A percentile compares a stretch with the other conserved stretches of the same genome.
Conservation (phyloP, 345 rosid genomes). For the Raphanus sativus region DNA sequence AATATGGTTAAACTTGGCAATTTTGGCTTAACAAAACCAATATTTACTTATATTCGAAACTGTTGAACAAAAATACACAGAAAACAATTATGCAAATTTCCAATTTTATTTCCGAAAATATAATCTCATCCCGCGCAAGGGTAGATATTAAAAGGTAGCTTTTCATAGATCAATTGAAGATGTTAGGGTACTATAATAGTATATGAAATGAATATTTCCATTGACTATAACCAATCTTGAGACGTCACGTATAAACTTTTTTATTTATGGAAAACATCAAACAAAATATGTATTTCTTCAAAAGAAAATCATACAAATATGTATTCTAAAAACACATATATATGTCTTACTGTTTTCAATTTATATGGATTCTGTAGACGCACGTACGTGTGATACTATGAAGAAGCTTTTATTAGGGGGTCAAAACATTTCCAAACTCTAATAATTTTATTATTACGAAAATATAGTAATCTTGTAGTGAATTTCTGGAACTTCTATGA, state of each 20-base stretch:
- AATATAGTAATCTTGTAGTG: not conserved
- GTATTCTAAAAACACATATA: no score
- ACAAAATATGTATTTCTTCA: not conserved
- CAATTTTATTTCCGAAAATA: no score
- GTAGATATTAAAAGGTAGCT: no score
- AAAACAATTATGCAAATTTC: no score
- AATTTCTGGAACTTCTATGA: not conserved
- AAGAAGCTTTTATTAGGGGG: not conserved
- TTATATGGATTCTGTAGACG: conserved; percentile 15
- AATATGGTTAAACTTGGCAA: no score
- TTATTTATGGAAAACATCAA: not conserved
- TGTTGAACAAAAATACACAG: no score
- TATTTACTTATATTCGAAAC: no score
- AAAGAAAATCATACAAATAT: not conserved
- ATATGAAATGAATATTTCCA: not conserved
- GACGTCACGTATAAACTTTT: not conserved
- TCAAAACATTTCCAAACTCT: not conserved
- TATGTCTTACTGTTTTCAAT: not conserved
- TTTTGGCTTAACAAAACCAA: no score
- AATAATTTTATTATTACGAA: not conserved
- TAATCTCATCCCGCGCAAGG: no score
- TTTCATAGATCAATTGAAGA: no score
- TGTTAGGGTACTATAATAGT: not conserved
- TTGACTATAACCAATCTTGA: not conserved
- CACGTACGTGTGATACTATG: conserved; percentile 2